These are phyloP conservation scores for Phalaenopsis aphrodite DNA, from an alignment of 106 monocot genomes.

Conservation along the genomic window DNA sequence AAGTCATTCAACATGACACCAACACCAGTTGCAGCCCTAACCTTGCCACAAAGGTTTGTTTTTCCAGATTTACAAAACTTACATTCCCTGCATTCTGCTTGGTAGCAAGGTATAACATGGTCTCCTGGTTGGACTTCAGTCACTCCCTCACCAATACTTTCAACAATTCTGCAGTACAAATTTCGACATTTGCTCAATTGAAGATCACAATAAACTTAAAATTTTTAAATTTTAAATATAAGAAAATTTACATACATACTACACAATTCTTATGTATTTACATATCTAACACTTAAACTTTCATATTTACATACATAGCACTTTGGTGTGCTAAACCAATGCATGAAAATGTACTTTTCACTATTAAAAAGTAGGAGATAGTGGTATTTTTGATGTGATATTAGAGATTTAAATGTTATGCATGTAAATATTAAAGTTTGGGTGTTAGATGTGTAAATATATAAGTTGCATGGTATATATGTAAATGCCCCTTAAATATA, in stretches of 20 bases:
- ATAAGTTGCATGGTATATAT: too few species aligned
- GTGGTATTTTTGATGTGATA: too few species aligned
- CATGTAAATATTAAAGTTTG: too few species aligned
- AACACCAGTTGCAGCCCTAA: slow-evolving; percentile 88
- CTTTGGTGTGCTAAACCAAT: too few species aligned
- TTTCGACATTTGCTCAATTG: not conserved
- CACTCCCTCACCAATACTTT: slow-evolving; percentile 98
- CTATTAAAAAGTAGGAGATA: too few species aligned
- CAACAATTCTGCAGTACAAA: slow-evolving; percentile 65
- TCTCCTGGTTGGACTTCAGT: slow-evolving; percentile 97
- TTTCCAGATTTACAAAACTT: slow-evolving; percentile 99
- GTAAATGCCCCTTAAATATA: not conserved
- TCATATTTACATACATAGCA: too few species aligned
- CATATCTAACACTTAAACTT: too few species aligned
- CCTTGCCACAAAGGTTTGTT: slow-evolving; percentile 96
- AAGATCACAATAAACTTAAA: not conserved
- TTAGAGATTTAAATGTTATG: too few species aligned
- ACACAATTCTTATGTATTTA: too few species aligned
- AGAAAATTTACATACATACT: too few species aligned
- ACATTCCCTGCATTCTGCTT: slow-evolving; percentile 95
- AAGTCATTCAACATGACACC: slow-evolving; percentile 95
- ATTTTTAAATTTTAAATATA: not conserved
- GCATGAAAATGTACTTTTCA: too few species aligned
- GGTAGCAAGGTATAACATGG: slow-evolving; percentile 99
- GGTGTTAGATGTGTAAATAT: too few species aligned